These are phyloP conservation scores for Phytophthora cactorum DNA, from an alignment of 352 stramenopile species.

Conservation along the genomic window DNA sequence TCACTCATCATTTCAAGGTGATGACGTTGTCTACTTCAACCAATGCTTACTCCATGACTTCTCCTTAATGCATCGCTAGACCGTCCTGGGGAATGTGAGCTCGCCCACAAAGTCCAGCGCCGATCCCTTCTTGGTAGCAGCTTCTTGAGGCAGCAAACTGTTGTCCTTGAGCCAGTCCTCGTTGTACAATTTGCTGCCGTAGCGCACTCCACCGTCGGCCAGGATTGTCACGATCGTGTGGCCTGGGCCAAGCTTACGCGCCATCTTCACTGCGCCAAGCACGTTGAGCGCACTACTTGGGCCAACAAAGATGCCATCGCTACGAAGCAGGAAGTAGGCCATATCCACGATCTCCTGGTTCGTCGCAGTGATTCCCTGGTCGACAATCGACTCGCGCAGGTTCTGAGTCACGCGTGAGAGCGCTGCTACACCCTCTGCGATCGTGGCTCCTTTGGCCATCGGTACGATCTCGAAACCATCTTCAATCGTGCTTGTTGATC, in stretches of 20 bases:
- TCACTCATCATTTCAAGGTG: no score
- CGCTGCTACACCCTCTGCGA: constrained; percentile 94
- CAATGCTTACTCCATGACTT: no score
- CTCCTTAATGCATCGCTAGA: no score
- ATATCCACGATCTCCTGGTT: constrained; percentile 96
- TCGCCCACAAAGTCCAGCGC: constrained; percentile 44
- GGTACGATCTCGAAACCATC: constrained; percentile 91
- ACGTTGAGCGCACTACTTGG: constrained; percentile 81
- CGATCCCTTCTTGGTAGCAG: constrained; percentile 11
- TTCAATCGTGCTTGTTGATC: constrained; percentile 75
- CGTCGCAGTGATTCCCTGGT: constrained; percentile 92
- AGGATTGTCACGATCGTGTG: constrained; percentile 85
- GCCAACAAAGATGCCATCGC: constrained; percentile 95
- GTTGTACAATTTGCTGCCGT: constrained; percentile 88
- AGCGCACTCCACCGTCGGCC: constrained; percentile 80
- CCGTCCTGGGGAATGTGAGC: constrained; percentile 25
- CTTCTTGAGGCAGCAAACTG: constrained; percentile 45
- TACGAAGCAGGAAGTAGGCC: constrained; percentile 88
- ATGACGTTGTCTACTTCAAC: no score
- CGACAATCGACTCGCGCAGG: constrained; percentile 88
- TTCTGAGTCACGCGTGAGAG: constrained; percentile 94
- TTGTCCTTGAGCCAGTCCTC: constrained; percentile 68
- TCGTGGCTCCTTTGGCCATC: constrained; percentile 84
- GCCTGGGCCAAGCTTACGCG: constrained; percentile 64
- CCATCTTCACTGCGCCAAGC: constrained; percentile 84